phyloP scores from a whole-genome alignment of 805 yeast species.

The Candida krabiensis region DNA sequence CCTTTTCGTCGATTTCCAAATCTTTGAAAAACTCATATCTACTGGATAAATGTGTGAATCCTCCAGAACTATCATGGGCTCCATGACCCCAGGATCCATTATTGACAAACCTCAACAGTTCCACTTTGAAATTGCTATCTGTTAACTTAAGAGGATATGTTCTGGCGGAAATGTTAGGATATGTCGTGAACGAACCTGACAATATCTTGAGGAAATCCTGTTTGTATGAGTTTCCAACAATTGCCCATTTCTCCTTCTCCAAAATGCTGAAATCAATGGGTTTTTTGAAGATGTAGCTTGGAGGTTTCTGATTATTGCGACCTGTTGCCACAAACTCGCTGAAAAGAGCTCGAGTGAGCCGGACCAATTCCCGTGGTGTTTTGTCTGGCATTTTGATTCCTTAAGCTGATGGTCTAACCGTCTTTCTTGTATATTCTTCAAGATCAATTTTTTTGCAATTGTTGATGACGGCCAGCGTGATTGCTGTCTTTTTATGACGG shows the following conservation, averaged over 20 bases:
- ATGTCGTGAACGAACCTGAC: slow-evolving; percentile 53
- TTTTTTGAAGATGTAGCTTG: slow-evolving; percentile 33
- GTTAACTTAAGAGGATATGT: slow-evolving; percentile 51
- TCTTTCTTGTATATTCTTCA: no score
- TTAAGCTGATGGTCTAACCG: no score
- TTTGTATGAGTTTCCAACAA: slow-evolving; percentile 52
- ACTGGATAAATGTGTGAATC: slow-evolving; percentile 76
- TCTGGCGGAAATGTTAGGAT: slow-evolving; percentile 50
- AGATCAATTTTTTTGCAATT: no score
- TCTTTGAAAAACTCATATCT: slow-evolving; percentile 87
- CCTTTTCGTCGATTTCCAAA: slow-evolving; percentile 67
- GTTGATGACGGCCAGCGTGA: no score
- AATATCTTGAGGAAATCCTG: slow-evolving; percentile 53
- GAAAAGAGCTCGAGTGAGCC: slow-evolving; percentile 15
- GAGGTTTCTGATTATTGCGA: background rate
- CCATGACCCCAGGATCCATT: slow-evolving; percentile 36
- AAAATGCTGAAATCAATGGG: slow-evolving; percentile 43
- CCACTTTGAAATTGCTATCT: slow-evolving; percentile 44
- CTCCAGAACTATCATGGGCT: slow-evolving; percentile 41
- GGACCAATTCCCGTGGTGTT: slow-evolving; percentile 15
- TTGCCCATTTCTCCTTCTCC: slow-evolving; percentile 49
- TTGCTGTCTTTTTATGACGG: no score
- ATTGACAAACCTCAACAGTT: slow-evolving; percentile 38
- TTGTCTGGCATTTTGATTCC: no score
- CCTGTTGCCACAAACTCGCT: slow-evolving; percentile 5